A percentile compares a stretch with the other conserved stretches of the same genome.
These are phyloP conservation scores for Samsoniella hepiali DNA, from an alignment of 2,329 filamentous ascomycete species.

Conservation along the genomic window DNA sequence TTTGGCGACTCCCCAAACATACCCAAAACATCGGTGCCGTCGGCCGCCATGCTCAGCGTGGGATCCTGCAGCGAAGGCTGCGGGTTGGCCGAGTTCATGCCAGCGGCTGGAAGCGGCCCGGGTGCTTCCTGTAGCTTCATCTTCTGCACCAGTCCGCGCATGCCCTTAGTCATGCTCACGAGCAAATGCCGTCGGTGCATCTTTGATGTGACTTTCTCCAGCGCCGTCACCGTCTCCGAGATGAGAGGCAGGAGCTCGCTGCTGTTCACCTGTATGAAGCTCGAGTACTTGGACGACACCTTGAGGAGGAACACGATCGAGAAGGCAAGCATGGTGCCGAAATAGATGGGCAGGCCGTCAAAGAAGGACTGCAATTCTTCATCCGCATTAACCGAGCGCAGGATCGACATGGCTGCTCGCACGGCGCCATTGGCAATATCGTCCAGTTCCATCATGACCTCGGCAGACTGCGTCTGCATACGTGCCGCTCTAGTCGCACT, in stretches of 20 bases:
- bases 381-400: constrained; percentile 15
- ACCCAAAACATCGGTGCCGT: neutral
- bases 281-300: constrained; percentile 10
- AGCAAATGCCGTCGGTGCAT: constrained; percentile 16
- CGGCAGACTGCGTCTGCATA: constrained; percentile 8
- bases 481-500: constrained; percentile 1
- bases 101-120: neutral
- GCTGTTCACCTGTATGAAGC: constrained; percentile 12
- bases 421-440: constrained; percentile 16
- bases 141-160: constrained; percentile 17
- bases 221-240: constrained; percentile 7
- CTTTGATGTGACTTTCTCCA: constrained; percentile 13
- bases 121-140: neutral
- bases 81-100: neutral
- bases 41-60: neutral
- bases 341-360: constrained; percentile 17
- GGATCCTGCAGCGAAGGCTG: constrained; percentile 8
- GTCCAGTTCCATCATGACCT: constrained; percentile 15
- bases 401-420: constrained; percentile 13
- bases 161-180: constrained; percentile 17
- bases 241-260: constrained; percentile 13
- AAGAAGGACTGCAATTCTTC: constrained; percentile 18
- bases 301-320: constrained; percentile 16
- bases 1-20: constrained; percentile 12
- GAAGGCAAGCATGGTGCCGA: constrained; percentile 16